phyloP scores from a whole-genome alignment of 2,329 filamentous ascomycete genomes.

The Trichoderma koningii region DNA sequence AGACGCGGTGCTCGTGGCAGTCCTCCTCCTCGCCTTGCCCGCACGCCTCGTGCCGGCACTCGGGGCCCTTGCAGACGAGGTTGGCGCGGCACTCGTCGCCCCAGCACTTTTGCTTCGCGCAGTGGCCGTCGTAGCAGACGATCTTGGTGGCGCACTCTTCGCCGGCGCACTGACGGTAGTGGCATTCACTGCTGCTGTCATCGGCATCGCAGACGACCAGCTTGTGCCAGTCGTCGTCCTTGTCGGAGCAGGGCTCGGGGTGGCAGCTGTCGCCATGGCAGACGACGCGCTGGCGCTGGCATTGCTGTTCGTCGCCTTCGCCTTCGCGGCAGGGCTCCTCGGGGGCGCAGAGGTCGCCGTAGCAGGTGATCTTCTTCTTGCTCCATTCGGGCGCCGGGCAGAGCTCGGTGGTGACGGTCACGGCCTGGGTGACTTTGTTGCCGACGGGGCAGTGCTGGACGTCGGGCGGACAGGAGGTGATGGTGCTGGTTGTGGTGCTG shows the following conservation, averaged over 20 bases:
- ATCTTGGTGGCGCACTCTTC: constrained; percentile 39
- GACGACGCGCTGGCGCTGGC: constrained; percentile 38
- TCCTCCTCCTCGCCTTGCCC: constrained; percentile 31
- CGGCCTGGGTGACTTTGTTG: constrained; percentile 31
- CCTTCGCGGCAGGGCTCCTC: constrained; percentile 34
- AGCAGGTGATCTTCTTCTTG: constrained; percentile 42
- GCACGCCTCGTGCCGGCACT: constrained; percentile 39
- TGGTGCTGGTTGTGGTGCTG: constrained; percentile 35
- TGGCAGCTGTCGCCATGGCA: constrained; percentile 38
- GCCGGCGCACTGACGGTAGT: constrained; percentile 33
- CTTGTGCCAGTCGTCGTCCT: constrained; percentile 36
- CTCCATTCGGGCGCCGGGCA: constrained; percentile 33
- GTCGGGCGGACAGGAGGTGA: constrained; percentile 36
- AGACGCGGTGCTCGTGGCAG: constrained; percentile 38
- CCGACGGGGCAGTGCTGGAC: constrained; percentile 34
- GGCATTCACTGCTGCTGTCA: constrained; percentile 35
- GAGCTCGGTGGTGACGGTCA: constrained; percentile 33
- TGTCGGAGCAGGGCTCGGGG: constrained; percentile 33
- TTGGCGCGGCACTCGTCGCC: constrained; percentile 40
- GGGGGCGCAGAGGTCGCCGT: constrained; percentile 39
- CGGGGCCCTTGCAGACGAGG: constrained; percentile 38
- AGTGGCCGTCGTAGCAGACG: constrained; percentile 40
- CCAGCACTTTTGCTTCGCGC: constrained; percentile 36
- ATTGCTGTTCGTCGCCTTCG: constrained; percentile 28
- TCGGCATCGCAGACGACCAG: constrained; percentile 37